Evolutionary conservation across 305 asterid genomes (phyloP).

Genomic region (Plantago lanceolata): DNA sequence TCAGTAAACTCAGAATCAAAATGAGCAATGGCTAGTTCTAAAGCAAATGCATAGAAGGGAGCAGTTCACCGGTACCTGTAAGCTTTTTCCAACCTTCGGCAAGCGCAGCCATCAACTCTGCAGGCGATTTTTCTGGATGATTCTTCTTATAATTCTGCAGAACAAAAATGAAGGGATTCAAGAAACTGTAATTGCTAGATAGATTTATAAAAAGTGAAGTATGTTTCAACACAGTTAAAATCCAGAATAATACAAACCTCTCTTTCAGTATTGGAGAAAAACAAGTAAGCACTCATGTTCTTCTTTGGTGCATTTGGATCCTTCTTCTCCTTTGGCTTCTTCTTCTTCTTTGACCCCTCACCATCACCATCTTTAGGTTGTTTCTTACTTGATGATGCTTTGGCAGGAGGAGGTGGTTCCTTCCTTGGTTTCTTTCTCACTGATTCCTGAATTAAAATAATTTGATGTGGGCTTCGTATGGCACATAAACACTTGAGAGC

Average conservation of each 20-base stretch:
- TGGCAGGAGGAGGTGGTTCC: slow-evolving; percentile 56
- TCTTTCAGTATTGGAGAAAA: slow-evolving; percentile 74
- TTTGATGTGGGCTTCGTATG: slow-evolving; percentile 21
- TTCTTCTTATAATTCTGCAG: slow-evolving; percentile 69
- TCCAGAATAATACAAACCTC: slow-evolving; percentile 48
- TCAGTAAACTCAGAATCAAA: slow-evolving; percentile 15
- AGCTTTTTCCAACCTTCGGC: slow-evolving; percentile 93
- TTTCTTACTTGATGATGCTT: slow-evolving; percentile 59
- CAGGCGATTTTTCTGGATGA: slow-evolving; percentile 65
- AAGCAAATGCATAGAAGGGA: neutral
- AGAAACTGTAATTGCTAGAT: neutral
- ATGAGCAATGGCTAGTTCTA: neutral
- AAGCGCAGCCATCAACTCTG: slow-evolving; percentile 65
- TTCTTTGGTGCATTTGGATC: slow-evolving; percentile 96
- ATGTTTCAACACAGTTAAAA: slow-evolving; percentile 3
- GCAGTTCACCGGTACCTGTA: slow-evolving; percentile 45
- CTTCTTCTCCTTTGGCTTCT: slow-evolving; percentile 82
- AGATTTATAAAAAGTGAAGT: neutral
- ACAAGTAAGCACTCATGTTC: slow-evolving; percentile 81
- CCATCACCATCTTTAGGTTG: slow-evolving; percentile 62
- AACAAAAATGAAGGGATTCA: slow-evolving; percentile 2
- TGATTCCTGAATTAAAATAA: slow-evolving; percentile 44
- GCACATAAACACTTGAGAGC: slow-evolving; percentile 2
- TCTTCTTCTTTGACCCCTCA: slow-evolving; percentile 72
- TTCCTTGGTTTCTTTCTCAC: slow-evolving; percentile 56